A percentile compares a stretch with the other conserved stretches of the same genome.
These are phyloP conservation scores for Penicillium silybi DNA, from an alignment of 495 filamentous ascomycete genomes.

Conservation along the genomic window DNA sequence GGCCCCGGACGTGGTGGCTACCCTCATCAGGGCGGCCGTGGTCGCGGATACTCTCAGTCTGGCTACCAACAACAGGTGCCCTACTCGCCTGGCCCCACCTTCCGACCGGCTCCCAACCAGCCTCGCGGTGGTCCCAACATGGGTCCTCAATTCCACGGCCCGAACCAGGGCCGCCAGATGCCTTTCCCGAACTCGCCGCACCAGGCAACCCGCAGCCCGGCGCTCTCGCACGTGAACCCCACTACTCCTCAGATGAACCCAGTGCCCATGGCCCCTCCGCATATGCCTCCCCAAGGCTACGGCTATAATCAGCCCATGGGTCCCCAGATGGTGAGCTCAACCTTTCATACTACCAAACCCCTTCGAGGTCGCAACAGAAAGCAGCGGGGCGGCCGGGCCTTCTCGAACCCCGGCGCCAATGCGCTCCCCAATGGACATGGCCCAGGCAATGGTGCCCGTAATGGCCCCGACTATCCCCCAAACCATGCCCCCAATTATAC, in stretches of 20 bases:
- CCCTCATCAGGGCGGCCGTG: slow-evolving; percentile 58
- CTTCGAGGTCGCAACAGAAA: slow-evolving; percentile 23
- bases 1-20: slow-evolving; percentile 53
- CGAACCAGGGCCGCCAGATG: slow-evolving; percentile 52
- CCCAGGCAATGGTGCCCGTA: neutral
- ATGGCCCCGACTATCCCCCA: neutral
- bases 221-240: slow-evolving; percentile 61
- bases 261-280: slow-evolving; percentile 52
- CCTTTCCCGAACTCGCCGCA: slow-evolving; percentile 65
- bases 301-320: slow-evolving; percentile 59
- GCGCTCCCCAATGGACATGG: neutral
- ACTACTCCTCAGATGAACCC: slow-evolving; percentile 65
- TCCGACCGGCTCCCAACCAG: slow-evolving; percentile 56
- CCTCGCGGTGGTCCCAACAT: slow-evolving; percentile 61
- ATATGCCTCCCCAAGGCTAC: slow-evolving; percentile 55
- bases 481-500: neutral
- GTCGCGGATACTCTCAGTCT: slow-evolving; percentile 60
- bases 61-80: slow-evolving; percentile 57
- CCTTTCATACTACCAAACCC: slow-evolving; percentile 17
- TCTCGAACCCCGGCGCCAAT: neutral
- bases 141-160: slow-evolving; percentile 58
- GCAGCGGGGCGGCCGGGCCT: neutral
- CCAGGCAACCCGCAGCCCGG: slow-evolving; percentile 67
- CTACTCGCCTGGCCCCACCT: slow-evolving; percentile 61
- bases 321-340: slow-evolving; percentile 64